Percentiles rank a stretch among this genome's conserved stretches.
phyloP scores from a whole-genome alignment of 345 rosid species.

The Populus tremula region DNA sequence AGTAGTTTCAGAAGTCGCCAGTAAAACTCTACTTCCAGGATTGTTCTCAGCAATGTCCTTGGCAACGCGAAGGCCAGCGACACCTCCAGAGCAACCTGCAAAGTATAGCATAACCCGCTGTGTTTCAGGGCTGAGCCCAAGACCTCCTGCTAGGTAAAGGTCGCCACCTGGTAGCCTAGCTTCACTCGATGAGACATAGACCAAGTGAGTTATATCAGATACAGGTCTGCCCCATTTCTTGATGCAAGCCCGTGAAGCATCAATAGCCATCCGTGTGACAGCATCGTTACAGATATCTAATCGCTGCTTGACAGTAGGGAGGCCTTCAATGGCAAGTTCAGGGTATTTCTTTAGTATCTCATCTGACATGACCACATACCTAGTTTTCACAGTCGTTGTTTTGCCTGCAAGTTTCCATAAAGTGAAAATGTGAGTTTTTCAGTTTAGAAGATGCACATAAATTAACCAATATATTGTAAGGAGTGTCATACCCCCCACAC shows the following conservation, averaged over 20 bases:
- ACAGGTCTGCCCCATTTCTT: conserved; percentile 72
- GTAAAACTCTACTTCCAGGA: conserved; percentile 79
- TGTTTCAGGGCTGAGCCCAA: conserved; percentile 72
- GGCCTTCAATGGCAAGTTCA: conserved; percentile 76
- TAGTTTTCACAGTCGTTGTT: conserved; percentile 91
- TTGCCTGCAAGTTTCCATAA: conserved; percentile 50
- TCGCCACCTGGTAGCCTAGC: conserved; percentile 93
- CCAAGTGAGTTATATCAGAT: conserved; percentile 83
- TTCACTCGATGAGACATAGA: conserved; percentile 96
- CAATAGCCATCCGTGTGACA: conserved; percentile 84
- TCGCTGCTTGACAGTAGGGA: conserved; percentile 78
- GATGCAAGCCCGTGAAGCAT: conserved; percentile 77
- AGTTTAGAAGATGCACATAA: neutral
- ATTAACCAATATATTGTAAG: neutral
- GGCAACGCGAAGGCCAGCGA: conserved; percentile 86
- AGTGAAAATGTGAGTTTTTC: neutral
- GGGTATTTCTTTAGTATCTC: conserved; percentile 84
- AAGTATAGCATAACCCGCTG: conserved; percentile 85
- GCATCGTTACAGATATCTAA: conserved; percentile 77
- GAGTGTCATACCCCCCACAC: neutral
- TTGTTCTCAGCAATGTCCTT: conserved; percentile 95
- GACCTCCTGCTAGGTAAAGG: conserved; percentile 75
- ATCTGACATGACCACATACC: conserved; percentile 95
- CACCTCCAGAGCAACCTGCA: conserved; percentile 91
- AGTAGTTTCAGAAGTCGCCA: conserved; percentile 89